These are phyloP conservation scores for Pouteria glomerata DNA, from an alignment of 148 eudicot species.

Conservation along the genomic window DNA sequence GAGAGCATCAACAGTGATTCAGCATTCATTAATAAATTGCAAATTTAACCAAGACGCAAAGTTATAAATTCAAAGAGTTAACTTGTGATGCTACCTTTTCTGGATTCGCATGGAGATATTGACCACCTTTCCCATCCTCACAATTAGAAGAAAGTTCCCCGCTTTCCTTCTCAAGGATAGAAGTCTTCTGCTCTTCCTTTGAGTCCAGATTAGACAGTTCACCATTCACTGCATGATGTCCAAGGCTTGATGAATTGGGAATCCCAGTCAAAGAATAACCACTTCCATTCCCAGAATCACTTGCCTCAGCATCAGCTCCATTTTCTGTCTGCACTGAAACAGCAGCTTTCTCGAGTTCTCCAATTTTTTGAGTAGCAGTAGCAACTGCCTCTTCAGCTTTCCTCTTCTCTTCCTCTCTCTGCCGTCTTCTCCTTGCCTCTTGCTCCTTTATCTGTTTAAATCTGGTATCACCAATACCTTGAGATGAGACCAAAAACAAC, in stretches of 20 bases:
- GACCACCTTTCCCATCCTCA: constrained; percentile 14
- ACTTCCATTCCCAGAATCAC: constrained; percentile 20
- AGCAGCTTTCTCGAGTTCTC: constrained; percentile 25
- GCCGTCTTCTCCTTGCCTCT: constrained; percentile 65
- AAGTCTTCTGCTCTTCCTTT: constrained; percentile 27
- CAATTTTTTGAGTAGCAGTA: constrained; percentile 20
- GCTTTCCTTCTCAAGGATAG: constrained; percentile 21
- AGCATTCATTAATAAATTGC: not conserved
- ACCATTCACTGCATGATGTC: constrained; percentile 31
- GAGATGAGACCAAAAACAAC: constrained; percentile 9
- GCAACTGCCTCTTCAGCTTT: constrained; percentile 35
- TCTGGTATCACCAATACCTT: constrained; percentile 29
- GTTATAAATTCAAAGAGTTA: too few relatives aligned
- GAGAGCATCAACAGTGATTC: not conserved
- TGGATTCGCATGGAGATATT: constrained; percentile 16
- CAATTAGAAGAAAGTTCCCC: constrained; percentile 16
- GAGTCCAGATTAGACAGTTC: constrained; percentile 20
- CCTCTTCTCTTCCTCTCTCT: constrained; percentile 53
- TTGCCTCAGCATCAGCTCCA: constrained; percentile 19
- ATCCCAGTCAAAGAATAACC: constrained; percentile 13
- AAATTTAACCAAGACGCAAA: too few relatives aligned
- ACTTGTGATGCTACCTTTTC: constrained; percentile 31
- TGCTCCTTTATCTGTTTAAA: constrained; percentile 87
- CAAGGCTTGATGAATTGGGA: constrained; percentile 19
- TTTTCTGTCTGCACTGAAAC: constrained; percentile 23